Evolutionary conservation across 2,329 filamentous ascomycete species (phyloP), one percentile per base, ranked within the genome.

Genomic region (Aspergillus puulaauensis): DNA sequence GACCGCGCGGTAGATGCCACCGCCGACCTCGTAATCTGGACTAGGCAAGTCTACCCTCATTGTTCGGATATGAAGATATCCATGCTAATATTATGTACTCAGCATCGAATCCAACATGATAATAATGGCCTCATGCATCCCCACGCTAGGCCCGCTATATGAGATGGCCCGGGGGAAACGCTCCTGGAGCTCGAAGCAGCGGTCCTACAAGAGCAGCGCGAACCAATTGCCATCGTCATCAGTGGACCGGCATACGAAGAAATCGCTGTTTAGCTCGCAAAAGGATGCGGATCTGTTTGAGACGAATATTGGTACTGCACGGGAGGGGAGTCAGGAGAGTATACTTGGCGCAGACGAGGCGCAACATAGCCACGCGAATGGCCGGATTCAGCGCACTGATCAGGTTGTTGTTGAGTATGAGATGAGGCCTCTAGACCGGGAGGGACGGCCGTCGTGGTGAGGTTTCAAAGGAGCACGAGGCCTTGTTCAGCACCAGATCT

Each of bases 21-120:
- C 2, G 71, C 73, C 0, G 75, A 79, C n/a, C 66, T 80, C 3
- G 69, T 79, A 1, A 73, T 80, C 40, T 81, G 78, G 78, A 80
- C 78, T 4, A 69, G 72, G 77, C 79, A 70, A 3, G 2, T 9
- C 11, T 15, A 44, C 19, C 19, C 19, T 21, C 19, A 21, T 21
- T 21, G 19, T 21, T 3, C 19, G 3, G 19, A 21, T 21, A 21
- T 21, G 19, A 21, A 21, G 19, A 21, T 21, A 21, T 3, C 19
- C 19, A 24, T 24, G 23, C 23, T 31, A 31, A 31, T 31, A 31
- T 11, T 3, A 24, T 24, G 7, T 6, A 9, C 1, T n/a, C 21
- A 68, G 69, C 43, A 62, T 74, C 46, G 72, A 74, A 61, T 67
- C 65, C 2, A 71, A 73, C 53, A 61, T 68, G 24, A 62, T 73